These are phyloP conservation scores for Torulaspora globosa DNA, from an alignment of 1,139 yeast species.

Conservation along the genomic window DNA sequence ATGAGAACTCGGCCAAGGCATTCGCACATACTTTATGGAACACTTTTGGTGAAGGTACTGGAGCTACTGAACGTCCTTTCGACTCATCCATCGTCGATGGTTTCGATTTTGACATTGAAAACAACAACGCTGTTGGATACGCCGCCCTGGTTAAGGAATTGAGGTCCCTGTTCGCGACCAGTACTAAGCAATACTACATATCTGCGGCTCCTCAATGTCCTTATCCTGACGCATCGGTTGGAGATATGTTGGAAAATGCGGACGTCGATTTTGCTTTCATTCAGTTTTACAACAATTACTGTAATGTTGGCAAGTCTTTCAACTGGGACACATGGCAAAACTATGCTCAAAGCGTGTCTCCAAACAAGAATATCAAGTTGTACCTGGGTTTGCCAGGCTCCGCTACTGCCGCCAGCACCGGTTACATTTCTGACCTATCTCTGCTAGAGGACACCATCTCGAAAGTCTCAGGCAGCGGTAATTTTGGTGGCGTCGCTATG, in stretches of 20 bases:
- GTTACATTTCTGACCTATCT: slow-evolving; percentile 51
- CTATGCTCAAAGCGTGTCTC: slow-evolving; percentile 58
- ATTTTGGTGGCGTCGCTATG: slow-evolving; percentile 80
- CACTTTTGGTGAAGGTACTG: slow-evolving; percentile 73
- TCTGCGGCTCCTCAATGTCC: slow-evolving; percentile 97
- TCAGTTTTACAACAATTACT: slow-evolving; percentile 91
- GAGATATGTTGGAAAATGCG: slow-evolving; percentile 57
- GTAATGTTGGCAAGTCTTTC: slow-evolving; percentile 56
- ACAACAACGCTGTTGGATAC: slow-evolving; percentile 50
- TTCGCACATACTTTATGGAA: slow-evolving; percentile 82
- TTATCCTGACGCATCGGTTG: slow-evolving; percentile 83
- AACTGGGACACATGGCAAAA: slow-evolving; percentile 85
- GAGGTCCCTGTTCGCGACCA: slow-evolving; percentile 52
- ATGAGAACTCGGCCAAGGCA: slow-evolving; percentile 56
- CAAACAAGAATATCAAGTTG: slow-evolving; percentile 63
- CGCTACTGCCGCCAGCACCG: slow-evolving; percentile 61
- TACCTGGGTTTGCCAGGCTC: slow-evolving; percentile 76
- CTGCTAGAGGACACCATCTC: slow-evolving; percentile 40
- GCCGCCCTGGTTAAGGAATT: slow-evolving; percentile 59
- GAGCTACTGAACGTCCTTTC: slow-evolving; percentile 64
- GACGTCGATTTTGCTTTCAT: slow-evolving; percentile 80
- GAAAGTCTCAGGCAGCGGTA: slow-evolving; percentile 40
- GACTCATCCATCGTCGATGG: slow-evolving; percentile 66
- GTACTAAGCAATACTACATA: slow-evolving; percentile 64
- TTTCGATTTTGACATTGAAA: slow-evolving; percentile 69